Evolutionary conservation across 257 asterid species (phyloP), one percentile per base, ranked within the genome.

Genomic region (Voacanga thouarsii): DNA sequence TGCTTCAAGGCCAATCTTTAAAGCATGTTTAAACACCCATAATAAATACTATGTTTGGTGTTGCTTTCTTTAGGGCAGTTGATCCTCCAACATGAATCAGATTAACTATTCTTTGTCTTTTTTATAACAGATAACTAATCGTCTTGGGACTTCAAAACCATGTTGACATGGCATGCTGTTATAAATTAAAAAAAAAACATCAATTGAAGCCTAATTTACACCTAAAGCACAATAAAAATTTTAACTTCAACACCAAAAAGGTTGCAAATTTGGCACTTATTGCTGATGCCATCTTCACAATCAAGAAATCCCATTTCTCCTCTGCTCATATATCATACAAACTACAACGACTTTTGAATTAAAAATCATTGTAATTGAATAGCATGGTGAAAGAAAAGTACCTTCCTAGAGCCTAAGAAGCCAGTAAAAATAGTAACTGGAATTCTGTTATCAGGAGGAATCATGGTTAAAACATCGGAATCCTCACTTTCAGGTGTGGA

Each of bases 401-500:
- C 98, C 97, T 93, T 96, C 56, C 99, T 98, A 72, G 98, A 96
- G 76, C 99, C 99, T 84, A 96, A 85, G 83, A 93, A 96, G 18
- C 98, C 99, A 71, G 98, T 96, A 50, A 96, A 93, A 82, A 96
- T 96, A 41, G 99, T 96, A 68, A 98, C 99, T 11, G 99, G 99
- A 76, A 96, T 86, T 85, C 98, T 88, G 83, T 89, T 80, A 88
- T 96, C 98, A 1, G 92, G 96, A 45, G 97, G 97, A 77, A 93
- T 90, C 86, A 89, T 92, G 23, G 99, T 93, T 49, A 88, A 45
- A 80, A 88, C 84, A 80, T 90, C 99, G 76, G 84, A 89, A 51
- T 85, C 90, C 77, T 90, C 97, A 45, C 91, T 88, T 77, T 88
- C 87, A 3, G 92, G 86, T 0, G 88, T 78, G 16, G 94, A 87